Evolutionary conservation across 768 basidiomycete species (phyloP), one percentile per base, ranked within the genome.

Genomic region (Guyanaporus albipodus): DNA sequence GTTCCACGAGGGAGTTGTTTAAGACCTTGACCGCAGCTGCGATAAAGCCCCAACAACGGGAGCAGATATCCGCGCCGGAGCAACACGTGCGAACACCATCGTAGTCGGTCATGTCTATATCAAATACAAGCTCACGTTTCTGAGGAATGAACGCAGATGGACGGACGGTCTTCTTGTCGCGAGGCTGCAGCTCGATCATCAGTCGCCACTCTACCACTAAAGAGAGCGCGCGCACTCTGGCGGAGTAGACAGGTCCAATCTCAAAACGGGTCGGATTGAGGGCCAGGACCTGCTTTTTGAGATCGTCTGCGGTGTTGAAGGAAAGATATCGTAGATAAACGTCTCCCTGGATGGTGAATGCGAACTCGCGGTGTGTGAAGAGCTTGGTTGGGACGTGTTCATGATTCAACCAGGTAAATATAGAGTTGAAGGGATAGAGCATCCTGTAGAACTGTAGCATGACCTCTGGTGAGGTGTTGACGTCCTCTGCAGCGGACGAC

Each of bases 61-160:
- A 78, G 71, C 96, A 99, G 66, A 99, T 95, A 46, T 79, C 83
- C 36, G 92, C 90, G 38, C 80, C 88, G 11, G 84, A 83, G 70
- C 96, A 98, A 68, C 96, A 99, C 1, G 93, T 97, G 38, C 96
- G 84, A 59, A 98, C 80, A 36, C 83, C 74, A 64, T 99, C 95
- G 69, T 98, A 99, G 69, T 99, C 96, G 14, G 96, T 95, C 96
- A 99, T 97, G 69, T 99, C 96, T 63, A 99, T 97, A 80, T 99
- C 96, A 64, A 99, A 96, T 1, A 98, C 95, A 34, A 99, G 84
- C 64, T 98, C 96, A 48, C 96, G 85, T 53, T 81, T 78, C 27
- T 79, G 64, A 0, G 96, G 92, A 35, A 76, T 73, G 55, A 97
- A 83, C 1, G 75, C 75, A 2, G 71, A 68, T n/a, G 83, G 71